Percentiles rank a stretch among this genome's conserved stretches.
phyloP scores from a whole-genome alignment of 202 grass and related monocot genomes.

The Panicum virgatum region DNA sequence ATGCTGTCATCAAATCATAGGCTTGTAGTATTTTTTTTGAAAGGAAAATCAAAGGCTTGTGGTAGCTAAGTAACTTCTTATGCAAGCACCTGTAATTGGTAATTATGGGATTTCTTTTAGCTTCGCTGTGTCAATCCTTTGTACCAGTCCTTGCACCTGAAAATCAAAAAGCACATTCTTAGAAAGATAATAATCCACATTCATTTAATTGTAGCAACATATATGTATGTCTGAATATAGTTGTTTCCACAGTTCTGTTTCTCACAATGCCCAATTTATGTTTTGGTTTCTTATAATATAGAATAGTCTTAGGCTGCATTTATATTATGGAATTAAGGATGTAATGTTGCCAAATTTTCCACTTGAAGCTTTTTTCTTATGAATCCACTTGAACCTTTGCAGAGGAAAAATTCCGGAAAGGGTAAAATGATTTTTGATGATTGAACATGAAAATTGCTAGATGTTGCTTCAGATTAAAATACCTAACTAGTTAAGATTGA shows the following conservation, averaged over 20 bases:
- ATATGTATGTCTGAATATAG: not conserved
- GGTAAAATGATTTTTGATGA: not conserved
- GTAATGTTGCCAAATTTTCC: not conserved
- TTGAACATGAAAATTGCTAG: not conserved
- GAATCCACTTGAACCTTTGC: not conserved
- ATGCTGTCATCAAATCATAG: too few species aligned
- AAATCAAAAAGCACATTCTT: constrained; percentile 8
- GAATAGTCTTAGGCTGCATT: not conserved
- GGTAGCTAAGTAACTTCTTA: not conserved
- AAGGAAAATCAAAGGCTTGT: not conserved
- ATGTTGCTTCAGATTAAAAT: not conserved
- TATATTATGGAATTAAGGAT: not conserved
- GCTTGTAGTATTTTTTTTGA: too few species aligned
- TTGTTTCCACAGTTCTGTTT: not conserved
- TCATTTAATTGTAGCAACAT: constrained; percentile 14
- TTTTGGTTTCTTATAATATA: not conserved
- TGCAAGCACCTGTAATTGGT: not conserved
- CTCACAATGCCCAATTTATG: not conserved
- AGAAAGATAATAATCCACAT: not conserved
- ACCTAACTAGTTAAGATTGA: not conserved
- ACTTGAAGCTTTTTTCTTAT: not conserved
- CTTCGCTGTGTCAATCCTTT: not conserved
- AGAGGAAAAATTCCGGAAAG: not conserved
- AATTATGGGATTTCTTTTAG: not conserved
- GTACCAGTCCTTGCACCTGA: not conserved